A percentile compares a stretch with the other conserved stretches of the same genome.
These are phyloP conservation scores for Schoenoplectus tabernaemontani DNA, from an alignment of 202 grass and related monocot species.

Conservation along the genomic window DNA sequence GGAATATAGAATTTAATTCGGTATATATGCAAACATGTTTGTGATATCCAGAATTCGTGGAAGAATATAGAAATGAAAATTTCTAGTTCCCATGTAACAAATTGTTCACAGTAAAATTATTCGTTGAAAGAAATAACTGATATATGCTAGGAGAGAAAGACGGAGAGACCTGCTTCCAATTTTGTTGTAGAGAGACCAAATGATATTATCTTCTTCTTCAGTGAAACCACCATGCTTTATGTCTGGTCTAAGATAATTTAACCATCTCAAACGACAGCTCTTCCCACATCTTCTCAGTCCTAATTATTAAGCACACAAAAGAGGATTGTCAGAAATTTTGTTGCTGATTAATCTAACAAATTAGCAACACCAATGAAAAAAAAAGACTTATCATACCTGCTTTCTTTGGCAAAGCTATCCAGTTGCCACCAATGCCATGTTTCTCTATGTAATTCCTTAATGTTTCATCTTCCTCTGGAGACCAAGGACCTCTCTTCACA, in stretches of 20 bases:
- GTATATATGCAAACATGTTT: not conserved
- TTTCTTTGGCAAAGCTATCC: constrained; percentile 76
- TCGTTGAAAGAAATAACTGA: not conserved
- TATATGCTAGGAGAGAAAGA: not conserved
- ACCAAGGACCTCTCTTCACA: constrained; percentile 91
- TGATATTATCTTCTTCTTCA: constrained; percentile 70
- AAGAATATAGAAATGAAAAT: not conserved
- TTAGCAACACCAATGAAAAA: not conserved
- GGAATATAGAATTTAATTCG: not conserved
- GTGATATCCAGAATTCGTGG: not conserved
- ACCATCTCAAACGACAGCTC: constrained; percentile 83
- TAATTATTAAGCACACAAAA: not conserved
- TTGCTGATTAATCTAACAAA: not conserved
- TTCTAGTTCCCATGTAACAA: not conserved
- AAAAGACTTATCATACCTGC: constrained; percentile 27
- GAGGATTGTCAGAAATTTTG: not conserved
- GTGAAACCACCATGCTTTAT: constrained; percentile 89
- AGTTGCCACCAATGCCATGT: constrained; percentile 71
- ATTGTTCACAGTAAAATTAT: not conserved
- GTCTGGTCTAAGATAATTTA: constrained; percentile 89
- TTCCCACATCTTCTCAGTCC: constrained; percentile 78
- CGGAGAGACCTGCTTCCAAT: constrained; percentile 63
- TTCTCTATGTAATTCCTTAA: constrained; percentile 56
- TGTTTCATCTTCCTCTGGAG: constrained; percentile 72
- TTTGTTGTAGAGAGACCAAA: constrained; percentile 59